A percentile compares a stretch with the other conserved stretches of the same genome.
Evolutionary conservation across 345 rosid species (phyloP).

Genomic region (Sonneratia alba): DNA sequence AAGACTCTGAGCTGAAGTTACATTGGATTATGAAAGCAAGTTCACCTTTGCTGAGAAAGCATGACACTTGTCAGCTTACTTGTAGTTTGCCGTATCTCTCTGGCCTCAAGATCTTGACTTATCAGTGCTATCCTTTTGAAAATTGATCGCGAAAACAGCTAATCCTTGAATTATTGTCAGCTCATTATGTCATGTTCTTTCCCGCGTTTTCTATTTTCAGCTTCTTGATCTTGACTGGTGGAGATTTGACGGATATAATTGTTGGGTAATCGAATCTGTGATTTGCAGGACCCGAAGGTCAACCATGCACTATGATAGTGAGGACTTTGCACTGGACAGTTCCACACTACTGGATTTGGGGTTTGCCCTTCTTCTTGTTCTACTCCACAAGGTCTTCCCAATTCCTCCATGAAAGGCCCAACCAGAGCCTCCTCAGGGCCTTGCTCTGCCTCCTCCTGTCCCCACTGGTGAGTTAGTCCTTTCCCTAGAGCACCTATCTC

Average conservation of each 20-base stretch:
- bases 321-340: slow-evolving; percentile 77
- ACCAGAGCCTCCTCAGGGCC: slow-evolving; percentile 43
- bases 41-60: background rate
- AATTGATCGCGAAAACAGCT: background rate
- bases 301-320: slow-evolving; percentile 68
- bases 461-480: slow-evolving; percentile 40
- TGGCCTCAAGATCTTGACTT: background rate
- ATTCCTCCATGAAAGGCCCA: slow-evolving; percentile 64
- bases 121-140: background rate
- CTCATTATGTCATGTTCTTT: background rate
- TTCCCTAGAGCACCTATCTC: background rate
- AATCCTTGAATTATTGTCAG: background rate
- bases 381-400: slow-evolving; percentile 82
- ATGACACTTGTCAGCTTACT: background rate
- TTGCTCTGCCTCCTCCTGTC: slow-evolving; percentile 44
- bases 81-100: background rate
- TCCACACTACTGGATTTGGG: slow-evolving; percentile 85
- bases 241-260: background rate
- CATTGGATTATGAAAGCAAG: background rate
- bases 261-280: background rate
- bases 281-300: slow-evolving; percentile 43
- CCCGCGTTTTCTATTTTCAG: background rate
- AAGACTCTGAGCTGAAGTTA: too few relatives aligned
- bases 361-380: slow-evolving; percentile 79
- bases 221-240: too few relatives aligned